Percentiles rank a stretch among this genome's conserved stretches.
Evolutionary conservation across 768 basidiomycete species (phyloP).

Genomic region (Tephrocybe sp.): DNA sequence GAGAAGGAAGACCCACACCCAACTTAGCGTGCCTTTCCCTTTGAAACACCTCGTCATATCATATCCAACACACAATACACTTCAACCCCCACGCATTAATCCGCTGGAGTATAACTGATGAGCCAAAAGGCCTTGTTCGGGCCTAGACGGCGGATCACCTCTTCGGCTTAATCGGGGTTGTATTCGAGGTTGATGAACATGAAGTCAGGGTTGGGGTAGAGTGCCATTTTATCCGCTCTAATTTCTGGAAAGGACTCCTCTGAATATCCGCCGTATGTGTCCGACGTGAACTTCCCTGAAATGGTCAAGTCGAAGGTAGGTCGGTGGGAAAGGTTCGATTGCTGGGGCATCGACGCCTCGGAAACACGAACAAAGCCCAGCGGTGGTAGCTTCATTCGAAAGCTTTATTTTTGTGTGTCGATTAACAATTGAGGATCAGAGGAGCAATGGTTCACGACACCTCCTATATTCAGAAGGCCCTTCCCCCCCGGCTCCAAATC

Average conservation of each 20-base stretch:
- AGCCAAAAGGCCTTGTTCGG: no score
- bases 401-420: neutral
- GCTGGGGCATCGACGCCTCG: neutral
- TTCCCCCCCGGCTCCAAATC: no score
- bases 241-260: constrained; percentile 28
- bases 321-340: neutral
- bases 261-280: constrained; percentile 31
- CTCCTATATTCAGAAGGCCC: no score
- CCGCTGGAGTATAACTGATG: neutral
- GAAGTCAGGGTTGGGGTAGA: constrained; percentile 30
- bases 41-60: neutral
- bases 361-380: neutral
- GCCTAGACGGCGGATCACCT: no score
- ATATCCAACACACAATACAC: no score
- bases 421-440: no score
- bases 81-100: neutral
- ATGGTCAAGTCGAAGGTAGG: neutral
- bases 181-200: constrained; percentile 30
- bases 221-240: constrained; percentile 11
- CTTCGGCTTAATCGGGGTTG: constrained; percentile 32
- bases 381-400: neutral
- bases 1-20: neutral
- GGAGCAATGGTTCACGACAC: no score
- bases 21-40: neutral
- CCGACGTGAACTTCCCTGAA: neutral